Evolutionary conservation across 2,329 filamentous ascomycete genomes (phyloP), one percentile per base, ranked within the genome.

Genomic region (Metarhizium anisopliae): DNA sequence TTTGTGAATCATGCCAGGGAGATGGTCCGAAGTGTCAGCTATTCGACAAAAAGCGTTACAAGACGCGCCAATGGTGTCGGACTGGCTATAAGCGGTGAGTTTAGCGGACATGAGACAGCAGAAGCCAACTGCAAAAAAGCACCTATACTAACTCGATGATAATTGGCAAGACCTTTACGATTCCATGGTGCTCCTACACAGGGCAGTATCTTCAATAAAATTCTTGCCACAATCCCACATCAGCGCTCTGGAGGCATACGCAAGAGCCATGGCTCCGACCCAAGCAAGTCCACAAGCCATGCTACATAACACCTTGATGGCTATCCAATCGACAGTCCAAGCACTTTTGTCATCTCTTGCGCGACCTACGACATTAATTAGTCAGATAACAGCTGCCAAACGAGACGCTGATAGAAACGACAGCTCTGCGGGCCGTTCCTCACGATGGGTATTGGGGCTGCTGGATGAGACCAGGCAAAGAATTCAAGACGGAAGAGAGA

Each of bases 1-100:
- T 96, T 99, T 70, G 86, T 96, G 54, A 86, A 90, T 53, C 89
- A 96, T 67, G 93, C 93, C 20, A 84, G 90, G 63, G 93, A 97
- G 55, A 92, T 91, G 70, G 86, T 99, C 43, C 85, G 91, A 52
- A 84, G 86, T 60, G 84, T 97, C 58, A 92, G 92, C 64, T 85
- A 87, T 64, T 87, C 89, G 55, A 93, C 89, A 0, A 89, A 89
- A 70, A 90, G 85, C 62, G 83, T 95, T 53, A 86, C 94, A 43
- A 84, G 93, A 56, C 82, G 90, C 56, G 85, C 87, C 29, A 93
- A 94, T 66, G 82, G 82, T 58, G 72, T 93, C 32, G 84, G 84
- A 50, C 83, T 88, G 62, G 82, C 81, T 50, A 72, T 78, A 42
- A 77, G 78, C 38, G 83, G 84, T 86, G 76, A 63, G 75, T 65